Evolutionary conservation across 2,329 filamentous ascomycete species (phyloP).

Genomic region (Phaeosphaeriaceae sp.): DNA sequence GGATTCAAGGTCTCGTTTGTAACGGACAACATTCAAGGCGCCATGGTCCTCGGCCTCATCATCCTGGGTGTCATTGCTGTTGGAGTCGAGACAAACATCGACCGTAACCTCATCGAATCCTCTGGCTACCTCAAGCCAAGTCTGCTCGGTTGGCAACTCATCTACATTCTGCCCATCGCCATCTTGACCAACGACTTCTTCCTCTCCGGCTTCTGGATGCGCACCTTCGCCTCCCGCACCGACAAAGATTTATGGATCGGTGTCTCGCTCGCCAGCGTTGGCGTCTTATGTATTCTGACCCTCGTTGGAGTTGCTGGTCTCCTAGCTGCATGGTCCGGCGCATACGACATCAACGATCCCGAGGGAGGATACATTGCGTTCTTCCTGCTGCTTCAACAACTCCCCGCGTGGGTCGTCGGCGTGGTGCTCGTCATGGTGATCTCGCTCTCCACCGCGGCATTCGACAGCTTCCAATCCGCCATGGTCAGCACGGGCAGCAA

Average conservation of each 20-base stretch:
- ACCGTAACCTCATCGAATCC: conserved; percentile 70
- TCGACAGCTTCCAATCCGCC: conserved; percentile 81
- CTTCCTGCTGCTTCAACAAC: conserved; percentile 74
- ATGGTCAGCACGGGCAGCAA: conserved; percentile 88
- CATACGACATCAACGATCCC: conserved; percentile 68
- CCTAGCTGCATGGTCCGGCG: conserved; percentile 79
- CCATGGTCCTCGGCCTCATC: conserved; percentile 77
- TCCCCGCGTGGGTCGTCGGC: conserved; percentile 82
- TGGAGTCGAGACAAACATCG: conserved; percentile 75
- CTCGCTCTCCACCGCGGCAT: conserved; percentile 76
- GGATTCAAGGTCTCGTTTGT: conserved; percentile 86
- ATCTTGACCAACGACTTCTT: conserved; percentile 88
- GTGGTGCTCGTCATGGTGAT: conserved; percentile 83
- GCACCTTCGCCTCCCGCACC: conserved; percentile 79
- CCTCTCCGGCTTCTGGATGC: conserved; percentile 83
- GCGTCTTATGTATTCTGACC: conserved; percentile 71
- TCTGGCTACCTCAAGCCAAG: conserved; percentile 73
- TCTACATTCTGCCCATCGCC: conserved; percentile 84
- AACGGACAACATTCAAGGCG: conserved; percentile 82
- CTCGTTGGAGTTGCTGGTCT: conserved; percentile 77
- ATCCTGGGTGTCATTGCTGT: conserved; percentile 80
- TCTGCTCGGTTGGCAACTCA: conserved; percentile 81
- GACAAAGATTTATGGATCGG: conserved; percentile 81
- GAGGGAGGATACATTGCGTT: conserved; percentile 73
- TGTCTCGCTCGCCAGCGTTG: conserved; percentile 69